phyloP scores from a whole-genome alignment of 805 yeast species.

The Barnettozyma salicaria region DNA sequence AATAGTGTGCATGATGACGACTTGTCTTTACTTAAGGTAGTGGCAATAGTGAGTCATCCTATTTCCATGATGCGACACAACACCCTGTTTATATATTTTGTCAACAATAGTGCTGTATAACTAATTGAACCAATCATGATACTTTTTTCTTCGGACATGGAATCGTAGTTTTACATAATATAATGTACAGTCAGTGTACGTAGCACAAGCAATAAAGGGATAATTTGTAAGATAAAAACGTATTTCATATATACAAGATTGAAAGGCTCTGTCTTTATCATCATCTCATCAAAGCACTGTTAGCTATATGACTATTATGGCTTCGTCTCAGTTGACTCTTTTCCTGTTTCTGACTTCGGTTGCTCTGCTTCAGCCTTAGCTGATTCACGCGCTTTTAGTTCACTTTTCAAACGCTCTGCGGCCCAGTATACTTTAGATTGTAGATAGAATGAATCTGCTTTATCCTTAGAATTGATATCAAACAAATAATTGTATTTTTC shows the following conservation, averaged over 20 bases:
- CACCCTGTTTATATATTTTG: conserved; percentile 8
- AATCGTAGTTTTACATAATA: too few relatives aligned
- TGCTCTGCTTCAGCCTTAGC: conserved; percentile 23
- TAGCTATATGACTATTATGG: neutral
- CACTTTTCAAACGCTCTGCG: conserved; percentile 82
- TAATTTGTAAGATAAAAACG: too few relatives aligned
- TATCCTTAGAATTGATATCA: conserved; percentile 84
- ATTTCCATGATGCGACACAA: conserved; percentile 26
- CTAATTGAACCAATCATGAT: too few relatives aligned
- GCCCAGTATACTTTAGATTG: conserved; percentile 94
- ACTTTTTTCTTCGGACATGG: too few relatives aligned
- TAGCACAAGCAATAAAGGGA: too few relatives aligned
- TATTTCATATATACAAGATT: conserved; percentile 6
- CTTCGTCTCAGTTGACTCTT: conserved; percentile 5
- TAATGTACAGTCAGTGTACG: too few relatives aligned
- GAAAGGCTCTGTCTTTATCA: neutral
- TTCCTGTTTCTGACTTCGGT: conserved; percentile 10
- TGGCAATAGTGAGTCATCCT: conserved; percentile 22
- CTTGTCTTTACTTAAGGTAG: conserved; percentile 20
- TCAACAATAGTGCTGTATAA: too few relatives aligned
- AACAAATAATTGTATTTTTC: conserved; percentile 76
- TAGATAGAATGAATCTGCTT: conserved; percentile 91
- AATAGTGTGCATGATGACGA: conserved; percentile 20
- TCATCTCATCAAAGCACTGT: neutral
- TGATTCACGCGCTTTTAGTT: conserved; percentile 53